Evolutionary conservation across 345 rosid genomes (phyloP), one percentile per base, ranked within the genome.

Genomic region (Moricandia moricandioides): DNA sequence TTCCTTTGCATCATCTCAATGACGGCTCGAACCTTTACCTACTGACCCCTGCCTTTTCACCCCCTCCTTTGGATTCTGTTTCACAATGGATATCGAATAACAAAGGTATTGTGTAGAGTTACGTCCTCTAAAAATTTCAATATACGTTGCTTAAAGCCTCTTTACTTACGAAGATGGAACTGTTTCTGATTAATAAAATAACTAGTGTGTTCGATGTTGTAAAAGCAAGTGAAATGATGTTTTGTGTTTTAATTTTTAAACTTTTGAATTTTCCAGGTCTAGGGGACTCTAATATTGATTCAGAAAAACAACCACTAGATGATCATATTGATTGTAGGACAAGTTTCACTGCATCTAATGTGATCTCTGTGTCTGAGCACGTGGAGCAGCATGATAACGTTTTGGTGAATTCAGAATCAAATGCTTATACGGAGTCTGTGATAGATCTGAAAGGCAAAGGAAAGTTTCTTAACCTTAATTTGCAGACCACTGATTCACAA

Each of bases 21-120:
- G 93, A 94, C 69, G 92, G 97, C 43, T 91, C 97, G 35, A 64
- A 59, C 57, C 76, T 94, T 79, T 90, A 85, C 86, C 78, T 86
- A 62, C 79, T 94, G 83, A 75, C 90, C 51, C 91, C 93, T 58
- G 85, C 78, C 5, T 72, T 79, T 76, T 83, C 93, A 63, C 97
- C 98, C 17, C 98, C 98, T 68, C 72, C 86, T 63, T 79, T 65
- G 17, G 93, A 86, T 76, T 81, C 79, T 76, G 86, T 91, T 35
- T 57, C 62, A 62, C 76, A 77, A 72, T 91, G 97, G 96, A 76
- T 91, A 74, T 43, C 71, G 60, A 71, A 58, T 55, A 58, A 71
- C 12, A 67, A 78, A 91, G 97, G 97, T 89, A 85, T 24, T 31
- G 65, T 69, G 65, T 55, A 74, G 62, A 63, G 21, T 45, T 30